A percentile compares a stretch with the other conserved stretches of the same genome.
Evolutionary conservation across 116 monocot genomes (phyloP).

Genomic region (Dioscorea cayenensis): DNA sequence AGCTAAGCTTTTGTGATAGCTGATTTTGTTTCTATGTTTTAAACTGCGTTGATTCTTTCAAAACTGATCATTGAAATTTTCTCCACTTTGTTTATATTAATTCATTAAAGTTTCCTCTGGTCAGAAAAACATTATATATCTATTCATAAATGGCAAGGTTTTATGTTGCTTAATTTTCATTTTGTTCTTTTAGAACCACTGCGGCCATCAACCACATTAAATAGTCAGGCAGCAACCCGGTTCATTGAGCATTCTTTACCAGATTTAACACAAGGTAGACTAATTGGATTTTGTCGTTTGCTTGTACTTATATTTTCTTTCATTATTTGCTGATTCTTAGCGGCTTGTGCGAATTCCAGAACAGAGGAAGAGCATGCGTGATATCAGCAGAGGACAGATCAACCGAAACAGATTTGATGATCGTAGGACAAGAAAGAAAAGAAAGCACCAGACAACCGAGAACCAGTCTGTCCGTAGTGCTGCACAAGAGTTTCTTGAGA

Average conservation of each 20-base stretch:
- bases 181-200: conserved; percentile 50
- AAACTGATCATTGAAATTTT: too few species aligned
- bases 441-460: conserved; percentile 37
- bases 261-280: conserved; percentile 59
- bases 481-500: conserved; percentile 83
- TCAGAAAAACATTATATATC: too few species aligned
- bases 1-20: conserved; percentile 1
- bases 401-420: conserved; percentile 12
- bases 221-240: conserved; percentile 66
- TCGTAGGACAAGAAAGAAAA: conserved; percentile 44
- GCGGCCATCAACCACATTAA: conserved; percentile 58
- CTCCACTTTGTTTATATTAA: too few species aligned
- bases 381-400: conserved; percentile 44
- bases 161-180: not conserved
- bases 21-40: not conserved
- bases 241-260: conserved; percentile 84
- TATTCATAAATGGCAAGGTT: too few species aligned
- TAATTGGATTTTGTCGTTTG: conserved; percentile 6
- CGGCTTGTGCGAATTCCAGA: conserved; percentile 23
- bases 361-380: conserved; percentile 55
- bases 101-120: too few species aligned
- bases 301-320: not conserved
- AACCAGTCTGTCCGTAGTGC: conserved; percentile 43
- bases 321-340: not conserved
- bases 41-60: too few species aligned